These are phyloP conservation scores for Scleroderma citrinum DNA, from an alignment of 768 basidiomycete species.

Conservation along the genomic window DNA sequence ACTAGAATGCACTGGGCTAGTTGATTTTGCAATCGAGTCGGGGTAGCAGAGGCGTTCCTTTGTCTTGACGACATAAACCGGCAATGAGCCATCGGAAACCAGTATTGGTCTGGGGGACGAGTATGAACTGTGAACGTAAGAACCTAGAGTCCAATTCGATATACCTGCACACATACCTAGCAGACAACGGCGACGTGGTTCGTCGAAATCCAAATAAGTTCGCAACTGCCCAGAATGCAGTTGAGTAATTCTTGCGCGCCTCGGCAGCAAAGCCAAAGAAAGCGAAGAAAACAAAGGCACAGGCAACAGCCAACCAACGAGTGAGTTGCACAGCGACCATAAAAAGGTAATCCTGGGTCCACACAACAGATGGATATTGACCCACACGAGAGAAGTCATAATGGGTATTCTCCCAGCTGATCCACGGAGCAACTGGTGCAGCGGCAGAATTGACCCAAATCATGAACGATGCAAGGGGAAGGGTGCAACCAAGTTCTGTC, in stretches of 20 bases:
- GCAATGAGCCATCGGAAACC: too few relatives aligned
- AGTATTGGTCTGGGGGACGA: too few relatives aligned
- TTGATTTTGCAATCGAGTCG: neutral
- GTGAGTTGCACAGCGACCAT: conserved; percentile 28
- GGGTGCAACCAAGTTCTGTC: conserved; percentile 34
- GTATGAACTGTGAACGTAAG: neutral
- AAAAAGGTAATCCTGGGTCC: conserved; percentile 24
- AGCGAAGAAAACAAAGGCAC: conserved; percentile 38
- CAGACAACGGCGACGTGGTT: neutral
- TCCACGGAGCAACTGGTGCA: conserved; percentile 32
- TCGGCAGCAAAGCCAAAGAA: conserved; percentile 43
- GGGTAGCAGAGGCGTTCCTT: too few relatives aligned
- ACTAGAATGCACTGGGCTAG: neutral
- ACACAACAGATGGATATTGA: conserved; percentile 32
- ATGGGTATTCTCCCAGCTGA: conserved; percentile 49
- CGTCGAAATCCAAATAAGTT: conserved; percentile 14
- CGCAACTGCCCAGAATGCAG: conserved; percentile 14
- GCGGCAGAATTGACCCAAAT: conserved; percentile 26
- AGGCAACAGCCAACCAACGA: conserved; percentile 35
- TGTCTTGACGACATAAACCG: too few relatives aligned
- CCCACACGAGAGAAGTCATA: conserved; percentile 38
- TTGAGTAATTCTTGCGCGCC: conserved; percentile 36
- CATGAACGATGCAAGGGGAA: conserved; percentile 30
- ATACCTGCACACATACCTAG: too few relatives aligned
- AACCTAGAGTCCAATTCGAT: too few relatives aligned